These are phyloP conservation scores for Yarrowia porcina DNA, from an alignment of 805 yeast species.

Conservation along the genomic window DNA sequence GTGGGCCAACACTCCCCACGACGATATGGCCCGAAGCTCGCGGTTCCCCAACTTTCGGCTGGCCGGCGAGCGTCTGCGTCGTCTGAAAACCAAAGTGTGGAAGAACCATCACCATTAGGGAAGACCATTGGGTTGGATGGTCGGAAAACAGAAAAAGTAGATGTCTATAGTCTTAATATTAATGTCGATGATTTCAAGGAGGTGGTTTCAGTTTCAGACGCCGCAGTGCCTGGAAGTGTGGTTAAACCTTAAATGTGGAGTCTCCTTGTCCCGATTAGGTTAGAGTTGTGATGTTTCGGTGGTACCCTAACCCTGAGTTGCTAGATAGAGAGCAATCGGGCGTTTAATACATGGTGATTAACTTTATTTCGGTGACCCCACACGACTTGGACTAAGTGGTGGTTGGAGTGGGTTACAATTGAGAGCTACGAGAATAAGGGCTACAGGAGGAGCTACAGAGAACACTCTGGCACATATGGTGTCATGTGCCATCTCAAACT, in stretches of 20 bases:
- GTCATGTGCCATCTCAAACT: no score
- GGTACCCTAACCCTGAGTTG: background rate
- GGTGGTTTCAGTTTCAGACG: background rate
- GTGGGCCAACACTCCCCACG: slow-evolving; percentile 8
- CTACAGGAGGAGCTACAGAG: no score
- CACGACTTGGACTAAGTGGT: background rate
- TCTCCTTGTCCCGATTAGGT: background rate
- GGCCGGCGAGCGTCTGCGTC: background rate
- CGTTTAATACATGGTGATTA: background rate
- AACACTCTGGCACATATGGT: no score
- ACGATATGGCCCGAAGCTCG: background rate
- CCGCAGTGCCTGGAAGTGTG: background rate
- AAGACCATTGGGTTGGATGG: background rate
- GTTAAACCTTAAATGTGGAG: background rate
- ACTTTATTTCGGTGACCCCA: background rate
- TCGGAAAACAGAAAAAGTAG: background rate
- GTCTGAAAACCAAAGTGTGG: background rate
- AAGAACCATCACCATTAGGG: background rate
- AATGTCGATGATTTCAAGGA: background rate
- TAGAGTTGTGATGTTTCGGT: background rate
- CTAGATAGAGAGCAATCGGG: slow-evolving; percentile 22
- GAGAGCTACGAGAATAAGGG: no score
- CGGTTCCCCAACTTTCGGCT: background rate
- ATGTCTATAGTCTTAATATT: slow-evolving; percentile 6
- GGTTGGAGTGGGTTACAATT: no score